phyloP scores from a whole-genome alignment of 192 early-diverging fungal species.

The Anaeromyces robustus region DNA sequence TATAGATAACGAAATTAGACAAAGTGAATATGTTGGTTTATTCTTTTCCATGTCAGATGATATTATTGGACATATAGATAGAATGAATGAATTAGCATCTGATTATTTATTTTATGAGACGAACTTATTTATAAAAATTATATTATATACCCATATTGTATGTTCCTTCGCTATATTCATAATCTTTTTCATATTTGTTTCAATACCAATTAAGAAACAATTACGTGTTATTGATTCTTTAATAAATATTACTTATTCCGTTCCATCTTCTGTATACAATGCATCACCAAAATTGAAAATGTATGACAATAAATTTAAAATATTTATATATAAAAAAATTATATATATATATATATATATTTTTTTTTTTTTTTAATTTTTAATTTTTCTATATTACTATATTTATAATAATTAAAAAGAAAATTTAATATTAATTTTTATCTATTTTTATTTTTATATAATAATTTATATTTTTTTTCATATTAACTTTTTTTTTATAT shows the following conservation, averaged over 20 bases:
- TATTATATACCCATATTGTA: neutral
- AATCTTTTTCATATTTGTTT: neutral
- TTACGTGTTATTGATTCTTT: neutral
- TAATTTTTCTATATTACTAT: too few relatives aligned
- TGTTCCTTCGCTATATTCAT: neutral
- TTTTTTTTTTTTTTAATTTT: too few relatives aligned
- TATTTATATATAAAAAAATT: too few relatives aligned
- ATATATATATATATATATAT: too few relatives aligned
- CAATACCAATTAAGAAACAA: neutral
- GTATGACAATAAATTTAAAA: neutral
- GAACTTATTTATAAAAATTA: neutral
- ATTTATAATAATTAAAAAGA: too few relatives aligned
- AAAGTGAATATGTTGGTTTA: too few relatives aligned
- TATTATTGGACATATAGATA: neutral
- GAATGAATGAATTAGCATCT: neutral
- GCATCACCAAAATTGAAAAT: neutral
- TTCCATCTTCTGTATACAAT: neutral
- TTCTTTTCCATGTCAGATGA: too few relatives aligned
- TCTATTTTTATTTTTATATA: too few relatives aligned
- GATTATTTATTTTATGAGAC: neutral
- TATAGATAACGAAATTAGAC: too few relatives aligned
- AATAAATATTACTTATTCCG: neutral
- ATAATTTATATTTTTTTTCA: too few relatives aligned
- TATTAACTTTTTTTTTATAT: neutral
- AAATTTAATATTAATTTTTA: too few relatives aligned